A percentile compares a stretch with the other conserved stretches of the same genome.
Conservation (phyloP, 1,284 basidiomycete genomes). For the Leccinum pachyderme region DNA sequence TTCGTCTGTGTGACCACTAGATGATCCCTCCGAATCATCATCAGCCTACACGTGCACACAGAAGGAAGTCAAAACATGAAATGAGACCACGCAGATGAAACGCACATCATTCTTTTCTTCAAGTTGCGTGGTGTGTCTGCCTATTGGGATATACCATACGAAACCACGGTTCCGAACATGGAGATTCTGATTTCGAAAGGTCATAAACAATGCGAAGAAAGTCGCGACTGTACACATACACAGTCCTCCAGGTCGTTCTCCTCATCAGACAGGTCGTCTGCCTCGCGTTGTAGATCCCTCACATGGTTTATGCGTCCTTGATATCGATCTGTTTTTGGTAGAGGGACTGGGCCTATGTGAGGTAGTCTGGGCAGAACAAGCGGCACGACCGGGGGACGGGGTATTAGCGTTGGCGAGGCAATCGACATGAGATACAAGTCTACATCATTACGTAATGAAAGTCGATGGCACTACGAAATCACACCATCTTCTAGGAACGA, state of each 20-base stretch:
- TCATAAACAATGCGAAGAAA: background rate
- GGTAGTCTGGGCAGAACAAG: constrained; percentile 64
- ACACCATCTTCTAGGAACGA: constrained; percentile 61
- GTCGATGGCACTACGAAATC: background rate
- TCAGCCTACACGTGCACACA: constrained; percentile 38
- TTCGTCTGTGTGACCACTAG: constrained; percentile 38
- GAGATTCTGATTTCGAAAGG: constrained; percentile 42
- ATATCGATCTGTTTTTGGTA: constrained; percentile 46
- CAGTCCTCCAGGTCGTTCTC: constrained; percentile 75
- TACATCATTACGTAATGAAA: background rate
- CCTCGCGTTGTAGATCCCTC: constrained; percentile 73
- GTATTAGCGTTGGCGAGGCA: constrained; percentile 67
- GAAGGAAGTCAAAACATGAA: background rate
- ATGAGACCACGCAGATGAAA: constrained; percentile 9
- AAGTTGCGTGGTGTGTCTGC: constrained; percentile 65
- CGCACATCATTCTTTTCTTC: constrained; percentile 83
- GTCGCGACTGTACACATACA: constrained; percentile 38
- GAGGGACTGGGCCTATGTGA: constrained; percentile 62
- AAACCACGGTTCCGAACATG: constrained; percentile 65
- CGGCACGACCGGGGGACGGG: constrained; percentile 59
- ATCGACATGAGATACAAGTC: constrained; percentile 42
- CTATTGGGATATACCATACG: constrained; percentile 69
- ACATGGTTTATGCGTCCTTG: constrained; percentile 56
- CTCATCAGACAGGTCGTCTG: constrained; percentile 83
- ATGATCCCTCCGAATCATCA: constrained; percentile 39